phyloP scores from a whole-genome alignment of 2,329 filamentous ascomycete genomes.

The Microsporum ferrugineum region DNA sequence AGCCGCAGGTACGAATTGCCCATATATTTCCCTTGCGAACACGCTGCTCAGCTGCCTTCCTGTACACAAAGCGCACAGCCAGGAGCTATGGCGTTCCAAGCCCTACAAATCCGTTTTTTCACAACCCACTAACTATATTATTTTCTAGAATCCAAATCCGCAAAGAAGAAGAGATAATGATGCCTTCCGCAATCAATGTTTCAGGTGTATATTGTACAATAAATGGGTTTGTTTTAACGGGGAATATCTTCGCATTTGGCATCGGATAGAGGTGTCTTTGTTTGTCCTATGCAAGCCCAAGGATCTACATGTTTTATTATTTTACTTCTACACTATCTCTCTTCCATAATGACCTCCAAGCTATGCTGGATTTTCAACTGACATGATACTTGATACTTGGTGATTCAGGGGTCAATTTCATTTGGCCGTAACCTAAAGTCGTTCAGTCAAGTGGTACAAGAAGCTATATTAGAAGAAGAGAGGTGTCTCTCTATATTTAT shows the following conservation, averaged over 20 bases:
- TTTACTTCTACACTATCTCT: background rate
- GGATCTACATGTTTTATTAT: background rate
- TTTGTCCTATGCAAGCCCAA: background rate
- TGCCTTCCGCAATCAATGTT: background rate
- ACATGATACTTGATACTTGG: background rate
- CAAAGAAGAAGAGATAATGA: constrained; percentile 12
- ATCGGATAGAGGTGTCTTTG: background rate
- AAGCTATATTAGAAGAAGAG: too few relatives aligned
- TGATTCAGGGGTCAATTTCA: too few relatives aligned
- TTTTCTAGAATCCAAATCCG: constrained; percentile 10
- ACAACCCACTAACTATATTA: background rate
- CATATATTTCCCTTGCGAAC: background rate
- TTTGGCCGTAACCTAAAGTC: too few relatives aligned
- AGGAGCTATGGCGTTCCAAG: background rate
- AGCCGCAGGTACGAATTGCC: constrained; percentile 20
- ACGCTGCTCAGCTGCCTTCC: background rate
- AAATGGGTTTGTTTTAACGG: background rate
- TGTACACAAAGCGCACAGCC: background rate
- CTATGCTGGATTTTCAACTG: background rate
- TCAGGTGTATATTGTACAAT: constrained; percentile 4
- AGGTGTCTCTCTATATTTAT: too few relatives aligned
- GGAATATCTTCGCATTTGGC: background rate
- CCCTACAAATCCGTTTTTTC: background rate
- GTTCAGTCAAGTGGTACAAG: too few relatives aligned
- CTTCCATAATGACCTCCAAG: background rate